Percentiles rank a stretch among this genome's conserved stretches.
Evolutionary conservation across 2,329 filamentous ascomycete species (phyloP).

Genomic region (Penicillium sumatraense): DNA sequence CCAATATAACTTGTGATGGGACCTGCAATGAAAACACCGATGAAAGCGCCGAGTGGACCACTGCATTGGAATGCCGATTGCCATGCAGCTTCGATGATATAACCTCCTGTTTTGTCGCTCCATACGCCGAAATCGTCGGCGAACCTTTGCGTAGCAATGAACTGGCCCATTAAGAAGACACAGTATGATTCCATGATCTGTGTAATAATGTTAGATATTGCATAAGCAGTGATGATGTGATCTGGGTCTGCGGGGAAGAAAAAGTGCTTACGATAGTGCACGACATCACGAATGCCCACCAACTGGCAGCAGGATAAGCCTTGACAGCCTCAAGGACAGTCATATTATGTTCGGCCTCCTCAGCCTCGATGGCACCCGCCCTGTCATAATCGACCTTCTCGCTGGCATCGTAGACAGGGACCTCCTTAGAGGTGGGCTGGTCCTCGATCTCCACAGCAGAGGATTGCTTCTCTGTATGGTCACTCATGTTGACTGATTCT

Average conservation of each 20-base stretch:
- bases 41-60: slow-evolving; percentile 57
- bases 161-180: slow-evolving; percentile 65
- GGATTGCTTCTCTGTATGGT: slow-evolving; percentile 38
- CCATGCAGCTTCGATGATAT: slow-evolving; percentile 59
- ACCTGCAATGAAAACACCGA: slow-evolving; percentile 56
- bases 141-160: slow-evolving; percentile 59
- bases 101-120: slow-evolving; percentile 6
- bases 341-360: slow-evolving; percentile 59
- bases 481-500: slow-evolving; percentile 38
- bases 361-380: slow-evolving; percentile 61
- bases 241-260: slow-evolving; percentile 12
- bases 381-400: slow-evolving; percentile 53
- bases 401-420: slow-evolving; percentile 37
- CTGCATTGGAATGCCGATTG: slow-evolving; percentile 62
- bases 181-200: slow-evolving; percentile 70
- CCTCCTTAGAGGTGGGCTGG: slow-evolving; percentile 29
- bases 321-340: slow-evolving; percentile 50
- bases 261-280: slow-evolving; percentile 62
- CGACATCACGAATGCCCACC: slow-evolving; percentile 62
- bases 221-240: slow-evolving; percentile 27
- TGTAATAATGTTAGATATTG: slow-evolving; percentile 37
- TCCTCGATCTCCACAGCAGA: slow-evolving; percentile 37
- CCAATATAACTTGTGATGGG: slow-evolving; percentile 63
- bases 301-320: slow-evolving; percentile 58
- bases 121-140: slow-evolving; percentile 51